Evolutionary conservation across 495 filamentous ascomycete genomes (phyloP).

Genomic region (Xylaria castorea): DNA sequence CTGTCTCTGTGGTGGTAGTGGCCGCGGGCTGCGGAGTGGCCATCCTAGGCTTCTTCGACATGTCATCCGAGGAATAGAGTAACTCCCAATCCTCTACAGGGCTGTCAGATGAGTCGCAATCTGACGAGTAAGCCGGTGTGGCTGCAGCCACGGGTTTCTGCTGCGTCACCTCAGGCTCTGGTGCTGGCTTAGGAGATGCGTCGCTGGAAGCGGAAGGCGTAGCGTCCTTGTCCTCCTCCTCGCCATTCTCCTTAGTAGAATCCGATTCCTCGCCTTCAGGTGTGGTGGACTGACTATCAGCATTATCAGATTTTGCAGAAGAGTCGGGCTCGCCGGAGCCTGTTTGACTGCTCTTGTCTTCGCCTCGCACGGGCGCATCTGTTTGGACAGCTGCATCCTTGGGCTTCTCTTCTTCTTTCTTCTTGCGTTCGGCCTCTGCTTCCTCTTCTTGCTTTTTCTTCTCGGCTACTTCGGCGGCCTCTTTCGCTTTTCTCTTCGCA

Average conservation of each 20-base stretch:
- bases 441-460: slow-evolving; percentile 37
- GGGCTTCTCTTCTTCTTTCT: slow-evolving; percentile 48
- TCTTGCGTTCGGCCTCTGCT: slow-evolving; percentile 38
- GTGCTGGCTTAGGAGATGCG: background rate
- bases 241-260: slow-evolving; percentile 30
- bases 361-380: slow-evolving; percentile 29
- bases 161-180: slow-evolving; percentile 9
- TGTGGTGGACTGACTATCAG: slow-evolving; percentile 24
- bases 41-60: slow-evolving; percentile 55
- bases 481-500: slow-evolving; percentile 55
- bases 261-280: slow-evolving; percentile 28
- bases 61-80: slow-evolving; percentile 58
- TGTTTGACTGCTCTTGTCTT: slow-evolving; percentile 42
- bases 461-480: slow-evolving; percentile 27
- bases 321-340: slow-evolving; percentile 28
- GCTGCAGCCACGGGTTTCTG: slow-evolving; percentile 32
- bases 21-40: slow-evolving; percentile 35
- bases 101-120: slow-evolving; percentile 56
- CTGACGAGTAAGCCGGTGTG: slow-evolving; percentile 38
- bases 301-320: slow-evolving; percentile 27
- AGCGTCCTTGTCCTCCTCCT: slow-evolving; percentile 27
- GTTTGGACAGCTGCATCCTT: slow-evolving; percentile 52
- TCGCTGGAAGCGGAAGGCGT: slow-evolving; percentile 8
- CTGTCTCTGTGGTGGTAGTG: slow-evolving; percentile 35
- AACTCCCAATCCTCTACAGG: slow-evolving; percentile 59